Base-by-base conservation (phyloP, 2,329 filamentous ascomycete genomes). In the Epichloe aotearoae region DNA sequence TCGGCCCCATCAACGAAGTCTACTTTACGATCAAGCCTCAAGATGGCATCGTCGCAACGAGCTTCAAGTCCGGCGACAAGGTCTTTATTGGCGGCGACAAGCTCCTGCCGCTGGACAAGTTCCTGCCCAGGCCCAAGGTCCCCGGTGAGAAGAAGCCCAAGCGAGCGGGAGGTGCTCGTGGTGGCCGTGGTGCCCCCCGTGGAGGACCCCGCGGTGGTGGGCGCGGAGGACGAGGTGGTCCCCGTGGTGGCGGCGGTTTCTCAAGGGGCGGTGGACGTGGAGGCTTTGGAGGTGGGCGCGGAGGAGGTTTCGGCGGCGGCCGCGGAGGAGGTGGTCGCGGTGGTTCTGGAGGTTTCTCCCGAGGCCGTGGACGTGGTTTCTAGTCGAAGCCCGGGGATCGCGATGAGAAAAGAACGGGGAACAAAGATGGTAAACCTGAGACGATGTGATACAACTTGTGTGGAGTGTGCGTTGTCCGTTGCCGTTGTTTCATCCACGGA, bases 21-120 rank as follows among this genome's bases (percentile, higher is more conserved):
- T 95, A 86, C 76, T 98, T 98, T 77, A 97, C 91, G 63, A 86
- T 98, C 70, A 97, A 97, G 75, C 90, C 91, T 50, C 83, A 88
- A 66, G 91, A 97, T 67, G 93, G 93, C 61, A 97, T 98, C 68
- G 86, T 95, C 70, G 89, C 93, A 55, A 81, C 83, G 53, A 93
- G 86, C 40, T 98, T 97, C 83, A 95, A 96, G 76, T 73, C 83
- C 56, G 93, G 93, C 66, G 93, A 97, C 77, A 95, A 94, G 74
- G 94, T 98, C 73, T 98, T 83, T 76, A 95, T 97, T 64, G 87
- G 84, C 61, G 80, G 83, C 63, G 93, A 97, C 73, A 98, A 96
- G 77, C 81, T 96, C 49, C 76, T 98, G 55, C 91, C 93, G 43
- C 74, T 97, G 61, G 93, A 98, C 70, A 89, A 86, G 77, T 98